phyloP scores from a whole-genome alignment of 345 rosid species.

The Boechera divaricarpa region DNA sequence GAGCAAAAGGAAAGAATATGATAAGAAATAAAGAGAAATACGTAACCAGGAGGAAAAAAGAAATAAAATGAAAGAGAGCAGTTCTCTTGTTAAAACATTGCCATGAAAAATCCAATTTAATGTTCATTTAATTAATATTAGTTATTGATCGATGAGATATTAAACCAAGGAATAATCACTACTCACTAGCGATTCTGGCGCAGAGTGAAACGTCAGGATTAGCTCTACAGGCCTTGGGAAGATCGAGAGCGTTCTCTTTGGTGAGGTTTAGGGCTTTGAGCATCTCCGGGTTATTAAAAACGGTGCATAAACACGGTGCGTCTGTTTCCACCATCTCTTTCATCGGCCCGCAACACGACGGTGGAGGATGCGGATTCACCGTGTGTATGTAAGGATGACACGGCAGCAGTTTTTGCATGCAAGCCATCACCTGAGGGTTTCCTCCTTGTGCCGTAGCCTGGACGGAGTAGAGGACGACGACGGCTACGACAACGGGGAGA shows the following conservation, averaged over 20 bases:
- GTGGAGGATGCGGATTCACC: conserved; percentile 46
- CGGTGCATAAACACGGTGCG: conserved; percentile 54
- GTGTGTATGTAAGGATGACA: conserved; percentile 50
- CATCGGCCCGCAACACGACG: conserved; percentile 60
- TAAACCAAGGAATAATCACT: background rate
- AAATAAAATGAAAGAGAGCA: too few species aligned
- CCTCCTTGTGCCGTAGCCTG: conserved; percentile 29
- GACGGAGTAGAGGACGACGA: conserved; percentile 17
- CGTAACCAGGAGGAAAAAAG: too few species aligned
- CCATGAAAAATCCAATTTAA: too few species aligned
- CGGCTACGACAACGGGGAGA: background rate
- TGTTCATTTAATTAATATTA: background rate
- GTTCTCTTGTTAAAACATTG: too few species aligned
- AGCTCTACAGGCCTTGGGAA: conserved; percentile 60
- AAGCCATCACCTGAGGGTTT: conserved; percentile 19
- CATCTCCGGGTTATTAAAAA: conserved; percentile 36
- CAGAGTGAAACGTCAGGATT: conserved; percentile 52
- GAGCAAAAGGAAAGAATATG: too few species aligned
- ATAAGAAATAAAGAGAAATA: too few species aligned
- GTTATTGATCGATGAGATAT: background rate
- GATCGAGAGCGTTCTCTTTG: conserved; percentile 50
- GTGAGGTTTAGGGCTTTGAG: conserved; percentile 52
- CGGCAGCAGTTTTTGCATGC: conserved; percentile 53
- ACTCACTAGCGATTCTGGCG: conserved; percentile 36
- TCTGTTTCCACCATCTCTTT: conserved; percentile 45